These are phyloP conservation scores for Nannochloris sp. DNA, from an alignment of 139 green algal species.

Conservation along the genomic window DNA sequence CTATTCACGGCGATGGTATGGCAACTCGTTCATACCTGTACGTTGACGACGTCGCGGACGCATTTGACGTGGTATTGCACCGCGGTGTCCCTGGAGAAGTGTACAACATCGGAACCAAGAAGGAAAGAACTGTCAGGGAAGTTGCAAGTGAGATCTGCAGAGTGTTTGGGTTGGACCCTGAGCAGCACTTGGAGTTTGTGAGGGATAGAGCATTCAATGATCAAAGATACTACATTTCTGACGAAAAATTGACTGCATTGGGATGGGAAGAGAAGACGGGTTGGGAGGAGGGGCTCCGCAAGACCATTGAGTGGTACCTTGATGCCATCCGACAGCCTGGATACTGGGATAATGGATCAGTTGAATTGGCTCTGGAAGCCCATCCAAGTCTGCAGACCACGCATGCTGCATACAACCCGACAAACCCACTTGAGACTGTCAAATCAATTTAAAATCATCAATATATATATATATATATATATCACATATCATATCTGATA, in stretches of 20 bases:
- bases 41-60: constrained; percentile 90
- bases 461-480: not conserved
- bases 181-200: constrained; percentile 40
- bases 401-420: not conserved
- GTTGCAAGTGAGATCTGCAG: constrained; percentile 61
- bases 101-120: constrained; percentile 97
- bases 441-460: not conserved
- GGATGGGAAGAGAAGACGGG: constrained; percentile 80
- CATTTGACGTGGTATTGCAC: constrained; percentile 84
- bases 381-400: constrained; percentile 34
- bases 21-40: constrained; percentile 67
- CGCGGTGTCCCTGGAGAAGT: constrained; percentile 56
- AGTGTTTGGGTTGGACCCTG: constrained; percentile 40
- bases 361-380: constrained; percentile 58
- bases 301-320: constrained; percentile 90
- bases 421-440: not conserved
- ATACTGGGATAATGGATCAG: constrained; percentile 70
- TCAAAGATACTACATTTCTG: constrained; percentile 90
- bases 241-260: constrained; percentile 79
- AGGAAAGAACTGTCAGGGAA: constrained; percentile 82
- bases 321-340: constrained; percentile 29
- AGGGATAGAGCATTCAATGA: constrained; percentile 85
- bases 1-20: constrained; percentile 54
- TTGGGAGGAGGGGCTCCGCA: constrained; percentile 87
- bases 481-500: too few species aligned